Percentiles rank a stretch among this genome's conserved stretches.
These are phyloP conservation scores for Trichoderma aggressivum DNA, from an alignment of 2,329 filamentous ascomycete genomes.

Conservation along the genomic window DNA sequence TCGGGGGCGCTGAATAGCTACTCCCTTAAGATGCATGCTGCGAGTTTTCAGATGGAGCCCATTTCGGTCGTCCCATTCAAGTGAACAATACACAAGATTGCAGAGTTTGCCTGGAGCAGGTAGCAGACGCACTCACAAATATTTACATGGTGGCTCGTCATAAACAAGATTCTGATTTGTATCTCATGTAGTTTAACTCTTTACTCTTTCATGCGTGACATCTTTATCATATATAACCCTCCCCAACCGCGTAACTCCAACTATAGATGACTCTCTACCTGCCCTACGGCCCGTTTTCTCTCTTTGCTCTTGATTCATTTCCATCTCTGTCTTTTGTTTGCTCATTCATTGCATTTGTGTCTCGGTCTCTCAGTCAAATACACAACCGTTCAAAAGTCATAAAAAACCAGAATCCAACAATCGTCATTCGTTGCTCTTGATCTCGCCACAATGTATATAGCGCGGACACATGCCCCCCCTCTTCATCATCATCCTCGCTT, in stretches of 20 bases:
- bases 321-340: slow-evolving; percentile 5
- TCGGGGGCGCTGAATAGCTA: not conserved
- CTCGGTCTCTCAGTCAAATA: not conserved
- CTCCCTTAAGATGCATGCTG: not conserved
- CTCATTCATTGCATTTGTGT: not conserved
- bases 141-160: not conserved
- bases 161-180: slow-evolving; percentile 1
- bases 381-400: slow-evolving; percentile 1
- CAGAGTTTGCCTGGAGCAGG: not conserved
- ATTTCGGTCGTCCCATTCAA: not conserved
- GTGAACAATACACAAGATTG: not conserved
- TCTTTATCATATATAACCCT: slow-evolving; percentile 17
- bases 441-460: not conserved
- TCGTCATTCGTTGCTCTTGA: slow-evolving; percentile 19
- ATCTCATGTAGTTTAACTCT: slow-evolving; percentile 8
- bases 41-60: not conserved
- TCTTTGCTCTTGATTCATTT: slow-evolving; percentile 2
- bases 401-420: slow-evolving; percentile 23
- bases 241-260: slow-evolving; percentile 12
- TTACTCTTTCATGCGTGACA: slow-evolving; percentile 16
- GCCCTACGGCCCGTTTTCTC: not conserved
- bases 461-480: not conserved
- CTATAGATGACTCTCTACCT: not conserved
- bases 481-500: slow-evolving; percentile 14
- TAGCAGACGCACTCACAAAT: not conserved